Base-by-base conservation (phyloP, 352 stramenopile species). In the Globisporangium uncinulatum region DNA sequence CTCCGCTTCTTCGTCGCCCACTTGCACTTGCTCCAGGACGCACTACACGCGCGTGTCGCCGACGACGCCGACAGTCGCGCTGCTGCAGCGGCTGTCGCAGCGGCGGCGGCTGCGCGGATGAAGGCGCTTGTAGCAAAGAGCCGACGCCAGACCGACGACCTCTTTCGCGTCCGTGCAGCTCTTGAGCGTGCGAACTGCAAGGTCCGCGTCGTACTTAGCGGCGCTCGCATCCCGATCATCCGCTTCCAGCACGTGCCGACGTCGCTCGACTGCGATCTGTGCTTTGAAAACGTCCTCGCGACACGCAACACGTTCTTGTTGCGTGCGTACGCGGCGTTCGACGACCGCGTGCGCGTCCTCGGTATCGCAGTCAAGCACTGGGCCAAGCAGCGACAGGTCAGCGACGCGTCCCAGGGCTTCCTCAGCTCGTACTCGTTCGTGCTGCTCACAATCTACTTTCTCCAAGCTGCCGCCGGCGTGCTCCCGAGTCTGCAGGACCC, bases 401-500 rank as follows among this genome's bases (percentile, higher is more conserved):
- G 98, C 74, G 96, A 98, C 61, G 96, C 97, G 29, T 92, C 89
- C 4, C 73, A 88, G 46, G 96, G 97, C 24, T 99, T 93, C 21
- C 74, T 99, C 43, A 98, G 87, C 66, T 98, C 91, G 21, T 99
- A 99, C 73, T 97, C 95, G 5, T 99, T 98, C 76, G 92, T 99
- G 55, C 61, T 99, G 29, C 86, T 99, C 62, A 79, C 98, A 13
- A 85, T 99, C 34, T 97, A 98, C 73, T 99, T 98, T 71, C 75
- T 99, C 24, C 95, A 98, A 60, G 41, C 51, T 17, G 57, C 70
- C 10, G 71, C 69, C 17, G 84, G 85, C 0, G 67, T 99, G 19
- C 73, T 99, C 6, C 97, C 97, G 1, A 98, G 98, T 67, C 67
- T 99, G 14, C 97, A 99, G 63, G 51, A 88, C 59, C 79, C 75